Base-by-base conservation (phyloP, 768 basidiomycete species). In the Tulasnella sp. region DNA sequence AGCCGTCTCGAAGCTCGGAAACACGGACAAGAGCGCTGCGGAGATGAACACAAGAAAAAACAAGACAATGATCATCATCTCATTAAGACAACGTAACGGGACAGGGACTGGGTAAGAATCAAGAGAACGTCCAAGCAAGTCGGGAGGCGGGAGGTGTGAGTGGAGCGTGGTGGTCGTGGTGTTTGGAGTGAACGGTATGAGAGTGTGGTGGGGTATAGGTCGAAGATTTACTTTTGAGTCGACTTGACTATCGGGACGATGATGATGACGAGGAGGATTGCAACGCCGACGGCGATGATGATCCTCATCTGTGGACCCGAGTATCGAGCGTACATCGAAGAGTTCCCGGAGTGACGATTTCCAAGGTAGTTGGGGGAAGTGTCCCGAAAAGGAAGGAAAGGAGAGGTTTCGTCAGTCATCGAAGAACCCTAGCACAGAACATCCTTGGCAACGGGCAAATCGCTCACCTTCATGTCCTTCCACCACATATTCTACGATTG, bases 171-270 rank as follows among this genome's bases (percentile, higher is more conserved):
- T 59, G 26, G 26, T 59, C 26, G 52, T 59, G 44, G 4, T 47
- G 11, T n/a, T 6, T n/a, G n/a, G 63, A 34, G 36, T 22, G 22
- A 37, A 22, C 34, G 39, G 32, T 65, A 34, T 14, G 39, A 37
- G 17, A 34, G 35, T 36, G 35, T 26, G 37, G 64, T 19, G 5
- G 19, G 39, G 35, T 11, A 34, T 3, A 34, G 7, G 39, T 14
- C 35, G 29, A 17, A 40, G 17, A 34, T 40, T 65, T 65, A 65
- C 52, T 87, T 81, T 73, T 86, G 80, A 75, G 89, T 90, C 79
- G 94, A 87, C 83, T 93, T 94, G 79, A 97, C 91, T 77, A 98
- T 89, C 36, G 92, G 92, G 69, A 98, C 93, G 76, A 98, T 90
- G 79, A 99, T 96, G 83, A 99, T 95, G 80, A 95, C 84, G 76